Conservation (phyloP, 2,329 filamentous ascomycete genomes). For the Pseudogymnoascus sp. region DNA sequence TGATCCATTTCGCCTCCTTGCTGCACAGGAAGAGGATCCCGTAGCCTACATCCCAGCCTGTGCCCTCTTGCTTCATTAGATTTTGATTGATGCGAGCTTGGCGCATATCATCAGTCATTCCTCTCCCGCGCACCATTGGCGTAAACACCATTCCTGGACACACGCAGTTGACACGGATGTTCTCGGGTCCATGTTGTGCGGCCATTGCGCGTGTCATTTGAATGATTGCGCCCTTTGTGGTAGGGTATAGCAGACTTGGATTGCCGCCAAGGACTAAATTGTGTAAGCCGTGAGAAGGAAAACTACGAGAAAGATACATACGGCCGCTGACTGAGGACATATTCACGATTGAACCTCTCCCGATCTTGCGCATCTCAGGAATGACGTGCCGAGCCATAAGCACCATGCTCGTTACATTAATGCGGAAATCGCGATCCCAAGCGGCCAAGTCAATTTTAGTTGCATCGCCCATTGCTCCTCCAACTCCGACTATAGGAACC, state of each 20-base stretch:
- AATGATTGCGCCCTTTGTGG: conserved; percentile 42
- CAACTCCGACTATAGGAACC: conserved; percentile 28
- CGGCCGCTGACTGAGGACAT: conserved; percentile 31
- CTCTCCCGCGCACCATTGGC: conserved; percentile 37
- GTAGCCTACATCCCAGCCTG: conserved; percentile 45
- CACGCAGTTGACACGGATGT: conserved; percentile 48
- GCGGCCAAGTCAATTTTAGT: conserved; percentile 50
- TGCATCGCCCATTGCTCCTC: conserved; percentile 50
- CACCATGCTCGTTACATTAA: conserved; percentile 60
- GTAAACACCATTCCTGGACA: conserved; percentile 45
- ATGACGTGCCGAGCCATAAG: conserved; percentile 55
- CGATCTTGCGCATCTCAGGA: conserved; percentile 50
- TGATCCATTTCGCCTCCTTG: conserved; percentile 45
- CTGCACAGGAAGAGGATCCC: conserved; percentile 45
- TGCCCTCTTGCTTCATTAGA: conserved; percentile 48
- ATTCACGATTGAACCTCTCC: conserved; percentile 32
- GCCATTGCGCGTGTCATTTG: conserved; percentile 51
- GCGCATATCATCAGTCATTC: conserved; percentile 35
- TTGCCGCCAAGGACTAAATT: conserved; percentile 33
- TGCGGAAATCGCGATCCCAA: conserved; percentile 48
- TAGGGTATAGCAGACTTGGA: conserved; percentile 39
- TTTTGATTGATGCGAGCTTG: conserved; percentile 36
- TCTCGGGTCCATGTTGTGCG: conserved; percentile 42
- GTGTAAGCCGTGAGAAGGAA: not conserved
- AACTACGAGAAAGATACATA: conserved; percentile 9